These are phyloP conservation scores for Lentinula sp. DNA, from an alignment of 768 basidiomycete genomes.

Conservation along the genomic window DNA sequence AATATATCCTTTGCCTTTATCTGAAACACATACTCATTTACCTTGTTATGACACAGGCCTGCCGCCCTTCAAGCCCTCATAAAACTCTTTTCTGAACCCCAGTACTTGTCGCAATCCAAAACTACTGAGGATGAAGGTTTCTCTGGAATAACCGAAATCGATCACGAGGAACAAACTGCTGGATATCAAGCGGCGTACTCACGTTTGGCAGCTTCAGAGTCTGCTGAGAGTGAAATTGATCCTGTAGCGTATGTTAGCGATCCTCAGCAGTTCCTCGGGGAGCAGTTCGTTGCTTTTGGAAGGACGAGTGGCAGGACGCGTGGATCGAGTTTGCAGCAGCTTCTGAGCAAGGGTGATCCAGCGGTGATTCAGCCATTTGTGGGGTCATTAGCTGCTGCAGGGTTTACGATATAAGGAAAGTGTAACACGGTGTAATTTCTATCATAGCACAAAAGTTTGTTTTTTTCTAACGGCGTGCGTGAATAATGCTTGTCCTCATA, in stretches of 20 bases:
- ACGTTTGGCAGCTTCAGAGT: constrained; percentile 78
- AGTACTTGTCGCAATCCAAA: constrained; percentile 44
- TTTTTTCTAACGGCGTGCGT: too few relatives aligned
- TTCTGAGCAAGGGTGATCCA: constrained; percentile 29
- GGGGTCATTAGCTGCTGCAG: constrained; percentile 1
- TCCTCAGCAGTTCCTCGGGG: constrained; percentile 47
- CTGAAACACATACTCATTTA: neutral
- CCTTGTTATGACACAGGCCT: constrained; percentile 45
- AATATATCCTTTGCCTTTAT: too few relatives aligned
- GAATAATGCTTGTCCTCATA: neutral
- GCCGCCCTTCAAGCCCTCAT: constrained; percentile 61
- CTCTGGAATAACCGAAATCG: constrained; percentile 61
- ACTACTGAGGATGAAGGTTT: constrained; percentile 34
- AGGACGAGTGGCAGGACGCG: constrained; percentile 29
- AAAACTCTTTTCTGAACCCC: constrained; percentile 73
- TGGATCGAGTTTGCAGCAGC: constrained; percentile 11
- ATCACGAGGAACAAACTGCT: constrained; percentile 84
- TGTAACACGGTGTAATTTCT: neutral
- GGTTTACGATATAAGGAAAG: neutral
- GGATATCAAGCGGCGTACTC: constrained; percentile 96
- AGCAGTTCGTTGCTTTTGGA: constrained; percentile 36
- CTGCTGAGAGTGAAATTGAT: constrained; percentile 34
- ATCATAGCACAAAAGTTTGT: too few relatives aligned
- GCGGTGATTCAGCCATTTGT: constrained; percentile 20
- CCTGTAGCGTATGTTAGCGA: constrained; percentile 56